phyloP scores from a whole-genome alignment of 441 rosid species.

The Isatis lusitanica region DNA sequence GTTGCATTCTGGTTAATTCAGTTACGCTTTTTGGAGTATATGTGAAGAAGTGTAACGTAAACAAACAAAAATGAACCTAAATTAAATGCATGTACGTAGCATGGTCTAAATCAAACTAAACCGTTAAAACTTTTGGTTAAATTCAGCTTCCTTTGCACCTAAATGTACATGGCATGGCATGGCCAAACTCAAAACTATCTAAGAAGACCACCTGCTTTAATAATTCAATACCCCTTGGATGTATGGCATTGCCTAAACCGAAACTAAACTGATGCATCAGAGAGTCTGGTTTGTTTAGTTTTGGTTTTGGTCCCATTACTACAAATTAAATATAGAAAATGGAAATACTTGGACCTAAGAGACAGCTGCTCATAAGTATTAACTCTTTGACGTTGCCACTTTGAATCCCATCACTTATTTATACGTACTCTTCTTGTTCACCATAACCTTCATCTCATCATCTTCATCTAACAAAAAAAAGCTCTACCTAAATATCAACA shows the following conservation, averaged over 20 bases:
- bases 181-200: neutral
- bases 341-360: constrained; percentile 13
- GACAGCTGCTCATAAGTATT: constrained; percentile 30
- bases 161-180: neutral
- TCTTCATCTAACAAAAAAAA: neutral
- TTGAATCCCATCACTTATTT: constrained; percentile 30
- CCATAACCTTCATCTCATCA: constrained; percentile 35
- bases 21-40: neutral
- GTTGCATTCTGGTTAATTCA: neutral
- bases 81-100: too few relatives aligned
- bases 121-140: neutral
- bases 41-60: neutral
- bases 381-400: constrained; percentile 34
- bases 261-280: neutral
- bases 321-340: neutral
- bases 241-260: neutral
- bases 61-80: neutral
- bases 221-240: neutral
- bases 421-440: constrained; percentile 37
- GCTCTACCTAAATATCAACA: neutral
- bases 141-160: neutral
- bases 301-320: constrained; percentile 14
- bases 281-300: constrained; percentile 12
- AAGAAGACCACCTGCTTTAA: neutral
- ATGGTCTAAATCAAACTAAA: neutral